phyloP scores from a whole-genome alignment of 1,139 yeast species.

The Kodamaea derodonti region DNA sequence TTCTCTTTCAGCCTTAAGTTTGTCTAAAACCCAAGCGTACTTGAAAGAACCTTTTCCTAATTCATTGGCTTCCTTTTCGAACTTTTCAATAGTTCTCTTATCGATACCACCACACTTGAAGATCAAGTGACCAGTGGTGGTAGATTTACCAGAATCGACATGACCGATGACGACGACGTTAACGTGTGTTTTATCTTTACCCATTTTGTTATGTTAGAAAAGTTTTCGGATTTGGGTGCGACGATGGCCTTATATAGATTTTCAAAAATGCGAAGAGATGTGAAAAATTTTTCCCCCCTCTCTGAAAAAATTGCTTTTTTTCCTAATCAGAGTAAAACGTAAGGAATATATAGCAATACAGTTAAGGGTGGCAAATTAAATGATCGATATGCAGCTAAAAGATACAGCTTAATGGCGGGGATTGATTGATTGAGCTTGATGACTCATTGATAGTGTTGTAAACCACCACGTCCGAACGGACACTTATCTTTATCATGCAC shows the following conservation, averaged over 20 bases:
- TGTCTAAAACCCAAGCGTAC: conserved; percentile 97
- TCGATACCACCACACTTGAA: conserved; percentile 92
- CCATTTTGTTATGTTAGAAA: conserved; percentile 30
- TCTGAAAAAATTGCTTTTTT: neutral
- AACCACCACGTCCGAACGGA: too few relatives aligned
- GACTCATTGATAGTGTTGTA: too few relatives aligned
- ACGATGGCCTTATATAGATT: conserved; percentile 1
- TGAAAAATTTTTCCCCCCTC: neutral
- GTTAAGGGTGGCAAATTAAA: too few relatives aligned
- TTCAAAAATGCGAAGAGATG: conserved; percentile 3
- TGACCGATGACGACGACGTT: conserved; percentile 90
- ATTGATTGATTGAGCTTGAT: too few relatives aligned
- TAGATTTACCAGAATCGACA: conserved; percentile 30
- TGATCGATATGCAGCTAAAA: too few relatives aligned
- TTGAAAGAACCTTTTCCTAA: conserved; percentile 98
- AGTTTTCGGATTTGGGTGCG: conserved; percentile 1
- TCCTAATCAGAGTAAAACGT: too few relatives aligned
- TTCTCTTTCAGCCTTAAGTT: conserved; percentile 94
- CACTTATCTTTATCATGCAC: neutral
- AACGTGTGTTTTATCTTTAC: conserved; percentile 95
- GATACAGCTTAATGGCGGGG: too few relatives aligned
- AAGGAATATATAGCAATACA: too few relatives aligned
- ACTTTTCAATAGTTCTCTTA: conserved; percentile 98
- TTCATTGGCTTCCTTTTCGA: conserved; percentile 98
- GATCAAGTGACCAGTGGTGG: conserved; percentile 84